phyloP scores from a whole-genome alignment of 2,329 filamentous ascomycete species.

The Phialocephala subalpina region DNA sequence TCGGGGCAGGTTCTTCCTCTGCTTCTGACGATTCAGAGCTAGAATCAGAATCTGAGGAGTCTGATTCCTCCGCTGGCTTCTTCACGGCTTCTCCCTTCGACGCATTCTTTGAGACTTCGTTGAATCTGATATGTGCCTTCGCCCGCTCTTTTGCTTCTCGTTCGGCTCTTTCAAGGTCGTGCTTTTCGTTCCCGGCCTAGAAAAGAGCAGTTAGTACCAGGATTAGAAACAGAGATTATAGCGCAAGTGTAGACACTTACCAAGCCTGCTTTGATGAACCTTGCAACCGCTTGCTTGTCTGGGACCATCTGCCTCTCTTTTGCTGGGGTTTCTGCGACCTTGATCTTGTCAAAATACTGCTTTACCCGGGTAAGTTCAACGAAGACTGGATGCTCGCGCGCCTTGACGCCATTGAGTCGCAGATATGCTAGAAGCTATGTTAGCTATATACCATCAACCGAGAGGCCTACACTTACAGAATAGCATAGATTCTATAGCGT shows the following conservation, averaged over 20 bases:
- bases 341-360: constrained; percentile 94
- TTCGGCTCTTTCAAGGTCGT: constrained; percentile 57
- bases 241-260: constrained; percentile 53
- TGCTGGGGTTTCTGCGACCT: constrained; percentile 70
- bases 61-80: constrained; percentile 22
- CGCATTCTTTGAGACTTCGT: constrained; percentile 47
- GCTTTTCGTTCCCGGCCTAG: constrained; percentile 54
- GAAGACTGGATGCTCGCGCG: constrained; percentile 86
- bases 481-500: constrained; percentile 88
- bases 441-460: constrained; percentile 16
- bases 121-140: constrained; percentile 55
- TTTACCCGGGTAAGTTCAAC: constrained; percentile 85
- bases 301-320: constrained; percentile 54
- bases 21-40: constrained; percentile 23
- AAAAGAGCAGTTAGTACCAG: constrained; percentile 25
- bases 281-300: constrained; percentile 78
- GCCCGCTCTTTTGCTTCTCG: constrained; percentile 58
- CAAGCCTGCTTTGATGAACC: constrained; percentile 85
- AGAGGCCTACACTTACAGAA: constrained; percentile 70
- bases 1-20: constrained; percentile 15
- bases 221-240: constrained; percentile 20
- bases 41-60: constrained; percentile 33
- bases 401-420: constrained; percentile 79
- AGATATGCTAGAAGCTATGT: constrained; percentile 66
- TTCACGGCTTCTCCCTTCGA: constrained; percentile 40